Evolutionary conservation across 2,329 filamentous ascomycete genomes (phyloP).

Genomic region (Sporothrix protearum): DNA sequence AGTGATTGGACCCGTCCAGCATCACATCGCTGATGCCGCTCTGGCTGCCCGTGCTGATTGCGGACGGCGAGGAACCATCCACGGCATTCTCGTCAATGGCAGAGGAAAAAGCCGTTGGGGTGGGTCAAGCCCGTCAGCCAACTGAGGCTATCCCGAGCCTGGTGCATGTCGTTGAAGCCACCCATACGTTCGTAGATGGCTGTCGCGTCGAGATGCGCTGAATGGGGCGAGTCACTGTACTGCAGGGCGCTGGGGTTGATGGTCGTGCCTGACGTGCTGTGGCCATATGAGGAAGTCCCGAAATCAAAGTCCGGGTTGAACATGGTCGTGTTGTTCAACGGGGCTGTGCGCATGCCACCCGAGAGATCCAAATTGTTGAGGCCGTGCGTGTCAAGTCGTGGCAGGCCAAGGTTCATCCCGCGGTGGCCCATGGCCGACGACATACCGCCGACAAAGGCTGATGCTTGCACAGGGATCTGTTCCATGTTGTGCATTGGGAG

Average conservation of each 20-base stretch:
- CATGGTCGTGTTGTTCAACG: slow-evolving; percentile 51
- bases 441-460: slow-evolving; percentile 66
- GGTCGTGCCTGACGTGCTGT: slow-evolving; percentile 56
- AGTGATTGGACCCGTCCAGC: slow-evolving; percentile 74
- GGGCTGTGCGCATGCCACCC: slow-evolving; percentile 73
- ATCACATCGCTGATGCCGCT: slow-evolving; percentile 88
- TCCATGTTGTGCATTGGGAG: slow-evolving; percentile 57
- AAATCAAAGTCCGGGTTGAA: slow-evolving; percentile 67
- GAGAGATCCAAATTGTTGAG: slow-evolving; percentile 63
- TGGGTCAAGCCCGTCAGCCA: slow-evolving; percentile 80
- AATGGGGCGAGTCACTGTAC: slow-evolving; percentile 70
- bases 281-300: slow-evolving; percentile 66
- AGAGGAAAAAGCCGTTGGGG: slow-evolving; percentile 63
- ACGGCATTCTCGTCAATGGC: slow-evolving; percentile 68
- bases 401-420: slow-evolving; percentile 63
- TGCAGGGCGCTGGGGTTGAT: slow-evolving; percentile 74
- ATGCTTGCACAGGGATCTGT: slow-evolving; percentile 36
- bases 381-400: slow-evolving; percentile 77
- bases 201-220: slow-evolving; percentile 56
- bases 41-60: slow-evolving; percentile 91
- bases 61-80: slow-evolving; percentile 91
- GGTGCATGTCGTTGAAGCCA: slow-evolving; percentile 33
- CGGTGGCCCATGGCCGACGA: slow-evolving; percentile 64
- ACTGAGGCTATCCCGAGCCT: slow-evolving; percentile 68
- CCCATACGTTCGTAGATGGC: slow-evolving; percentile 38